These are phyloP conservation scores for Cicer arietinum DNA, from an alignment of 306 rosid genomes.

Conservation along the genomic window DNA sequence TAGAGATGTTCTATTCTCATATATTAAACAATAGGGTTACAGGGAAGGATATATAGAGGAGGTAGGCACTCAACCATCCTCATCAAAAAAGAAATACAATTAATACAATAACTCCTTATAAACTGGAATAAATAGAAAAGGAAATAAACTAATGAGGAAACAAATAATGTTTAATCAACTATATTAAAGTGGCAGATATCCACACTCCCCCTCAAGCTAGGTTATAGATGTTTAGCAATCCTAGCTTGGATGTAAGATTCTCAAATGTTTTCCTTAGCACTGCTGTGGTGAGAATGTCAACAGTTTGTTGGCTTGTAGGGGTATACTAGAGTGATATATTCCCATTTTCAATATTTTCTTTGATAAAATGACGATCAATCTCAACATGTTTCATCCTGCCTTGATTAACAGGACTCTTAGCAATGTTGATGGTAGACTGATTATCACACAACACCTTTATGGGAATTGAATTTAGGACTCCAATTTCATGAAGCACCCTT, in stretches of 20 bases:
- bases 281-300: not conserved
- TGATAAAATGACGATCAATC: not conserved
- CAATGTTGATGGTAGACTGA: not conserved
- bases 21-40: too few species aligned
- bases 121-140: too few species aligned
- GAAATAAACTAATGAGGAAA: too few species aligned
- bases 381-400: too few species aligned
- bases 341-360: not conserved
- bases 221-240: not conserved
- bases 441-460: slow-evolving; percentile 1
- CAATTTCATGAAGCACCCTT: not conserved
- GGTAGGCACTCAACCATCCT: too few species aligned
- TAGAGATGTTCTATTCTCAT: too few species aligned
- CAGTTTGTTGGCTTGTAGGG: not conserved
- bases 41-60: too few species aligned
- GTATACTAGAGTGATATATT: not conserved
- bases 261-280: not conserved
- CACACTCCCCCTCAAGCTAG: not conserved
- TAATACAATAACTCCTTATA: too few species aligned
- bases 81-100: too few species aligned
- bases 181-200: not conserved
- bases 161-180: too few species aligned
- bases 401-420: not conserved
- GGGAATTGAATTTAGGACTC: not conserved
- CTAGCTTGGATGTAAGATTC: not conserved